Percentiles rank a stretch among this genome's conserved stretches.
Conservation (phyloP, 2,329 filamentous ascomycete species). For the Nannizzia gypsea region DNA sequence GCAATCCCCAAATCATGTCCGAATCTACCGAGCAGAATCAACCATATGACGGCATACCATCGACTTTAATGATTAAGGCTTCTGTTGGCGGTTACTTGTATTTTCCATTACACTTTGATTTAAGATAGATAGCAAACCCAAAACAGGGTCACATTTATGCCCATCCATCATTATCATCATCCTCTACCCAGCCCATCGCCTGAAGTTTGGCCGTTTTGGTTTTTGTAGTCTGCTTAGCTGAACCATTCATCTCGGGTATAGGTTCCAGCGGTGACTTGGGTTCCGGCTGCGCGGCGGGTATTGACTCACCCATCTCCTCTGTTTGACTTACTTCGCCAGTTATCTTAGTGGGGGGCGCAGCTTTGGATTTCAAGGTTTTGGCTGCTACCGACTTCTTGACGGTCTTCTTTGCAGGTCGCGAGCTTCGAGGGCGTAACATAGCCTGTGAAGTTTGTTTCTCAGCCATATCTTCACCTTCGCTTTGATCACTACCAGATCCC, state of each 20-base stretch:
- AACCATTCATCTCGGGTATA: not conserved
- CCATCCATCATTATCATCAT: constrained; percentile 13
- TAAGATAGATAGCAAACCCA: not conserved
- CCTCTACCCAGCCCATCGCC: constrained; percentile 22
- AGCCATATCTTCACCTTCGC: not conserved
- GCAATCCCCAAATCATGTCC: too few species aligned
- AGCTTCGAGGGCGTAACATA: constrained; percentile 1
- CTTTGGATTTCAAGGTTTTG: not conserved
- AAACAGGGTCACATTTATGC: not conserved
- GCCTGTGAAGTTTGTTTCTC: not conserved
- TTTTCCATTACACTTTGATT: not conserved
- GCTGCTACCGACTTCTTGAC: not conserved
- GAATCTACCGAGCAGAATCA: too few species aligned
- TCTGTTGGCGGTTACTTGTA: too few species aligned
- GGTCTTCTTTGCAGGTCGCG: not conserved
- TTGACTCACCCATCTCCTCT: not conserved
- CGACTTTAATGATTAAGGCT: not conserved
- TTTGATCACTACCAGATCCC: constrained; percentile 7
- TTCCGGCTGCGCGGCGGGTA: not conserved
- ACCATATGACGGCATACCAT: too few species aligned
- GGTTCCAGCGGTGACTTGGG: not conserved
- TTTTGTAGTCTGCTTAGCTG: constrained; percentile 16
- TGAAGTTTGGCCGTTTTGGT: constrained; percentile 26
- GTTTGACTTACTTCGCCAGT: not conserved
- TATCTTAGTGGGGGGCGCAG: not conserved